These are phyloP conservation scores for Xanthoconium stramineum DNA, from an alignment of 768 basidiomycete species.

Conservation along the genomic window DNA sequence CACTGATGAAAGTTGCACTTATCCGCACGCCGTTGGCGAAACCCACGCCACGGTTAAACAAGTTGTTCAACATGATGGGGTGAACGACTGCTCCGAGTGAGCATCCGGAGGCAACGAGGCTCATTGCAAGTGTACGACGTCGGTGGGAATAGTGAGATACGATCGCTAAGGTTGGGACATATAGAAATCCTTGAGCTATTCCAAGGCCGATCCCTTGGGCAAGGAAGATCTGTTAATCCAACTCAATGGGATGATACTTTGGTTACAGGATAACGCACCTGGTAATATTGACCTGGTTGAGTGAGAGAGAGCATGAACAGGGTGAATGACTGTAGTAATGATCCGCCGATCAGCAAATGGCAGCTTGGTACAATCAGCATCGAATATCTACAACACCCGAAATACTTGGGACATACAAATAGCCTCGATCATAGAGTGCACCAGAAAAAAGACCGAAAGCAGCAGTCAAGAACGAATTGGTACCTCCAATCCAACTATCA, in stretches of 20 bases:
- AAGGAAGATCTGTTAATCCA: slow-evolving; percentile 40
- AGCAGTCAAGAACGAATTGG: slow-evolving; percentile 41
- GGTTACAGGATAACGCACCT: slow-evolving; percentile 27
- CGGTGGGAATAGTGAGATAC: slow-evolving; percentile 43
- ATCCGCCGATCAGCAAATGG: slow-evolving; percentile 43
- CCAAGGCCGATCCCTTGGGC: slow-evolving; percentile 48
- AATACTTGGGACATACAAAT: slow-evolving; percentile 36
- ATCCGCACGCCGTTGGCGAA: slow-evolving; percentile 18
- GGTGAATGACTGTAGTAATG: slow-evolving; percentile 38
- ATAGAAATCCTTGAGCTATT: slow-evolving; percentile 44
- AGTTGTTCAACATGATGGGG: slow-evolving; percentile 32
- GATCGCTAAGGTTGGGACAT: slow-evolving; percentile 42
- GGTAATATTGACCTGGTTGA: slow-evolving; percentile 6
- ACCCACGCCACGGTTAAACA: slow-evolving; percentile 19
- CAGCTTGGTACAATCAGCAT: slow-evolving; percentile 31
- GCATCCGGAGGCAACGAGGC: slow-evolving; percentile 8
- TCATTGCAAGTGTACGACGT: not conserved
- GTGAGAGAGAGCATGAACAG: slow-evolving; percentile 46
- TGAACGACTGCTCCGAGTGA: slow-evolving; percentile 26
- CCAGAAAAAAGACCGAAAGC: slow-evolving; percentile 41
- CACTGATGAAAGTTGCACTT: slow-evolving; percentile 42
- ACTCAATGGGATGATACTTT: not conserved
- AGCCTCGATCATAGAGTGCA: slow-evolving; percentile 47
- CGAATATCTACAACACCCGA: not conserved
- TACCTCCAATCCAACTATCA: slow-evolving; percentile 44